A percentile compares a stretch with the other conserved stretches of the same genome.
Evolutionary conservation across 1,284 basidiomycete species (phyloP).

Genomic region (Puccinia sorghi): DNA sequence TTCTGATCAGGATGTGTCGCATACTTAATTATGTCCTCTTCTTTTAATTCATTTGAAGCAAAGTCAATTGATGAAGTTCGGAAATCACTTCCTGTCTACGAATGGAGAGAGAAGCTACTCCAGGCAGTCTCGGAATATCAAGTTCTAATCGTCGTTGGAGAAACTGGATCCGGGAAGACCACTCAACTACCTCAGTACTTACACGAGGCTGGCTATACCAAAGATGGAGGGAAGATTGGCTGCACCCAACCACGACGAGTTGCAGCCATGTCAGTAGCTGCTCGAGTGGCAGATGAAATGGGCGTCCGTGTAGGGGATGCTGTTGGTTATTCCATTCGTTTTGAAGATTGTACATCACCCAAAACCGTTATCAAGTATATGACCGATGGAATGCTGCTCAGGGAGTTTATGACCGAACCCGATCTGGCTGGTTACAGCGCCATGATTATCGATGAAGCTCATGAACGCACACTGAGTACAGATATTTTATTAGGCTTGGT

Average conservation of each 20-base stretch:
- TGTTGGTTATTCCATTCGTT: constrained; percentile 97
- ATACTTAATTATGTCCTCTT: background rate
- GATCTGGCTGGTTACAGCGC: constrained; percentile 88
- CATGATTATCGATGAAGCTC: constrained; percentile 94
- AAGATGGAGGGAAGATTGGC: constrained; percentile 79
- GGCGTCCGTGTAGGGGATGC: constrained; percentile 93
- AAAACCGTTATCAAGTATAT: constrained; percentile 94
- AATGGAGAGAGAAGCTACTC: constrained; percentile 80
- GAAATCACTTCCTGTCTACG: constrained; percentile 85
- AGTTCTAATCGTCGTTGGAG: constrained; percentile 61
- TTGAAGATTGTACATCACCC: constrained; percentile 98
- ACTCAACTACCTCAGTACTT: constrained; percentile 98
- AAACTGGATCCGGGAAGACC: constrained; percentile 88
- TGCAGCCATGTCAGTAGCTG: constrained; percentile 98
- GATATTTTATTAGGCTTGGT: constrained; percentile 95
- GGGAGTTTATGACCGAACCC: constrained; percentile 93
- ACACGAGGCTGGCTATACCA: constrained; percentile 93
- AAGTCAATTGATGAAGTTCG: constrained; percentile 84
- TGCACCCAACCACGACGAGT: constrained; percentile 99
- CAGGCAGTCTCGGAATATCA: constrained; percentile 87
- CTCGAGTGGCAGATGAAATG: constrained; percentile 98
- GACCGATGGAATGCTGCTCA: constrained; percentile 96
- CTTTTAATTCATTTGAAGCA: constrained; percentile 62
- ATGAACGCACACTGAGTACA: constrained; percentile 91
- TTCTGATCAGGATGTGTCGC: background rate